Base-by-base conservation (phyloP, 2,329 filamentous ascomycete genomes). In the Boeremia exigua region DNA sequence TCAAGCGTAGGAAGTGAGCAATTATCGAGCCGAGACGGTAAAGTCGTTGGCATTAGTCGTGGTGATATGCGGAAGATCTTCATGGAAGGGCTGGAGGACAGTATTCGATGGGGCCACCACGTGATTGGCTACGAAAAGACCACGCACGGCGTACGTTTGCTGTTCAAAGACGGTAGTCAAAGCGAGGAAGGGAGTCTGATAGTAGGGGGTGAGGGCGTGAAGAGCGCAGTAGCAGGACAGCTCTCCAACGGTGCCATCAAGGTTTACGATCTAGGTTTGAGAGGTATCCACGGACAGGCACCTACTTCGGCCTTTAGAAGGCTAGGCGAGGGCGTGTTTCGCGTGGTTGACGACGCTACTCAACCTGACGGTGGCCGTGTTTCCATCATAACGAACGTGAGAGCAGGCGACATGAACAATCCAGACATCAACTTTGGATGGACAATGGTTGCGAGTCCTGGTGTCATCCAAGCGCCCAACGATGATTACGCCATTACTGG, bases 221-320 rank as follows among this genome's bases (percentile, higher is more conserved):
- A 84, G 63, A 88, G 85, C 8, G 78, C 79, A 46, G 79, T 88
- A 11, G 84, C 85, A 0, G 82, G 79, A 62, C 86, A 89, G 71
- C 74, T 88, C 4, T 86, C 83, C 0, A 75, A 76, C 4, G 85
- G 84, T 1, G 80, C 74, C 44, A 68, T 88, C 40, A 88, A 86
- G 68, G 81, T 86, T 4, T 88, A 82, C 65, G 86, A 89, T 61
- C 84, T 85, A 0, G 86, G 86, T 3, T 83, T 86, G 0, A 73
- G 86, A 43, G 85, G 86, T 1, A 88, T 89, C 23, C 86, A 89
- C 61, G 87, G 86, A 0, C 85, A 88, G 67, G 85, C 87, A 7
- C 84, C 85, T 0, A 85, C 81, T 0, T 79, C 81, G 0, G 85
- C 86, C 0, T 89, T 88, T 77, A 84, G 82, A 56, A 79, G 71